A percentile compares a stretch with the other conserved stretches of the same genome.
Evolutionary conservation across 164 flowering plant species (phyloP).

Genomic region (Echeveria elegans): DNA sequence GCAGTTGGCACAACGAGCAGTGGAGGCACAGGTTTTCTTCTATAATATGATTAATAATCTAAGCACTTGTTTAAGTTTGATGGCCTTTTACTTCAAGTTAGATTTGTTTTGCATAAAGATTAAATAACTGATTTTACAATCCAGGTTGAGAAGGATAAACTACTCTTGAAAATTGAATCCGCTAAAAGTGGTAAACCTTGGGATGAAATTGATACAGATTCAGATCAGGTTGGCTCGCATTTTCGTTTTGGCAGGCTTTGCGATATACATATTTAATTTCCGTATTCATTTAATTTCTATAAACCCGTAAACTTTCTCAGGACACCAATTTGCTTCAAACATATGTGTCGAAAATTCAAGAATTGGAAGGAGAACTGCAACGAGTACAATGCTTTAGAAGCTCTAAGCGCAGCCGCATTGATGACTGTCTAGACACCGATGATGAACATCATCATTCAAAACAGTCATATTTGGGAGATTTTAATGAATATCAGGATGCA

Average conservation of each 20-base stretch:
- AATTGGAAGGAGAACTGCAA: conserved; percentile 66
- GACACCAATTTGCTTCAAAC: conserved; percentile 48
- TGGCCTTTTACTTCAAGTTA: not conserved
- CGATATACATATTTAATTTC: not conserved
- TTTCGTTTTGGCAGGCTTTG: not conserved
- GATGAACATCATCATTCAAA: conserved; percentile 39
- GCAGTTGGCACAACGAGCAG: conserved; percentile 56
- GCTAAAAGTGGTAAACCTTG: conserved; percentile 65
- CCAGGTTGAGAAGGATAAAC: conserved; percentile 82
- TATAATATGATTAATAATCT: not conserved
- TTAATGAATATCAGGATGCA: conserved; percentile 31
- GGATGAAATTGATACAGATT: conserved; percentile 59
- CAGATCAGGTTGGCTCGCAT: conserved; percentile 37
- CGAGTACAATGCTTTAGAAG: conserved; percentile 32
- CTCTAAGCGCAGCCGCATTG: conserved; percentile 20
- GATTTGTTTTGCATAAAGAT: not conserved
- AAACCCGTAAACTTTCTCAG: conserved; percentile 22
- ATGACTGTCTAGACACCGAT: conserved; percentile 49
- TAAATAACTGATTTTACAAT: not conserved
- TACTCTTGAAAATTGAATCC: conserved; percentile 70
- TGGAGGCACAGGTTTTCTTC: conserved; percentile 71
- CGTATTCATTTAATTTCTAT: not conserved
- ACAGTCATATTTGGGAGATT: conserved; percentile 20
- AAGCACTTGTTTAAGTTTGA: not conserved
- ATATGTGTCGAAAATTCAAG: conserved; percentile 72